Evolutionary conservation across 1,284 basidiomycete species (phyloP).

Genomic region (Fomitopsis schrenkii): DNA sequence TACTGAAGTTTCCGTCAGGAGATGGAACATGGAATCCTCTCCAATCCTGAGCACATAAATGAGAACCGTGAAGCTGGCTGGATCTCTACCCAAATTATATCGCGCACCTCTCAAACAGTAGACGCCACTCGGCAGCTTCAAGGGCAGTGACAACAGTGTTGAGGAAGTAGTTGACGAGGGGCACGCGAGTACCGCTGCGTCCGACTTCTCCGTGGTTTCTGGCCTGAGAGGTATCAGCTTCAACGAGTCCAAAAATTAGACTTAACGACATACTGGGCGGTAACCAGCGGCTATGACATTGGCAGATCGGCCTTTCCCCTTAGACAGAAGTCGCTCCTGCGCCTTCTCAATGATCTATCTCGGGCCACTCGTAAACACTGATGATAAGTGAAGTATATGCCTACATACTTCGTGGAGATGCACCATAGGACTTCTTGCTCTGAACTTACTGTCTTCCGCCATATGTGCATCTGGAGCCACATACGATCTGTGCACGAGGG

Average conservation of each 20-base stretch:
- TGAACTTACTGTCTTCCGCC: slow-evolving; percentile 20
- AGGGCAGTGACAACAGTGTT: slow-evolving; percentile 75
- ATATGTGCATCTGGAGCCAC: slow-evolving; percentile 33
- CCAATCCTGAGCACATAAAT: slow-evolving; percentile 52
- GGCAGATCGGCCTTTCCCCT: slow-evolving; percentile 32
- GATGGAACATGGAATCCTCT: slow-evolving; percentile 64
- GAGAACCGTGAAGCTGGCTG: not conserved
- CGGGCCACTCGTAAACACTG: slow-evolving; percentile 30
- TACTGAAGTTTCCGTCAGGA: slow-evolving; percentile 68
- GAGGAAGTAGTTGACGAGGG: slow-evolving; percentile 57
- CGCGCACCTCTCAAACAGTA: slow-evolving; percentile 54
- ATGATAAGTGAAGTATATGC: slow-evolving; percentile 17
- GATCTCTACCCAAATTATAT: not conserved
- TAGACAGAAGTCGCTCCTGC: slow-evolving; percentile 47
- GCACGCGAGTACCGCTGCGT: slow-evolving; percentile 26
- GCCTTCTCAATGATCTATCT: slow-evolving; percentile 55
- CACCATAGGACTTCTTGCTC: slow-evolving; percentile 35
- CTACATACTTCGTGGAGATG: slow-evolving; percentile 14
- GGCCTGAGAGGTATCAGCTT: not conserved
- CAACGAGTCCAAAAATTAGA: not conserved
- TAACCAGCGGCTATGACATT: slow-evolving; percentile 70
- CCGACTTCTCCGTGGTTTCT: slow-evolving; percentile 21
- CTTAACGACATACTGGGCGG: slow-evolving; percentile 39
- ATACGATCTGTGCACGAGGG: slow-evolving; percentile 41
- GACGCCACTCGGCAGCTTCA: slow-evolving; percentile 63